Evolutionary conservation across 345 rosid species (phyloP), one percentile per base, ranked within the genome.

Genomic region (Microthlaspi erraticum): DNA sequence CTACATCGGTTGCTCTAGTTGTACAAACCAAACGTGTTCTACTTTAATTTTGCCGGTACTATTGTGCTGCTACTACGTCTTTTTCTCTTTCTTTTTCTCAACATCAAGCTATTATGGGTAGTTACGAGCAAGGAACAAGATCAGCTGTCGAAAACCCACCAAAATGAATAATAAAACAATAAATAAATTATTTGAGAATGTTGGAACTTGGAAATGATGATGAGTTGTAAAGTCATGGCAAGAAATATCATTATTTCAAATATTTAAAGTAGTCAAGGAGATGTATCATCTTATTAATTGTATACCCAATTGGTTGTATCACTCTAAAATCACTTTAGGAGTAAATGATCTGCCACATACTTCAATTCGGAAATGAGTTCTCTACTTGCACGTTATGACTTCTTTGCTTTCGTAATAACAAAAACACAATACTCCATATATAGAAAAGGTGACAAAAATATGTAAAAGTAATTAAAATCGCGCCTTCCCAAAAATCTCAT

Each of bases 151-250:
- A 65, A 73, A 56, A 36, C 8, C 3, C 60, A 74, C 31, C 42
- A 60, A 41, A 65, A 57, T 58, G 3, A 39, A 65, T 18, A 38
- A n/a, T 8, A 45, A 71, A 62, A 69, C 34, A 46, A 46, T 59
- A 45, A 32, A 61, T 17, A 19, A 37, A 3, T 26, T n/a, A n/a
- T n/a, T 17, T 50, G 46, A 43, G 62, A 74, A 74, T 74, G 72
- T 74, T 74, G 73, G 73, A 59, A 74, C 34, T 74, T 60, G 78
- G 50, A 60, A 74, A 52, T 74, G 73, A n/a, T n/a, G n/a, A 56
- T 74, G 78, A 67, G 78, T 74, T 74, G 78, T 74, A 67, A 74
- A 74, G 78, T 51, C 26, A 67, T 67, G 63, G 78, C 61, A 50
- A 66, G 13, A 66, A 0, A 65, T 36, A 66, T 59, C 37, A 66